These are phyloP conservation scores for Eremochloa ophiuroides DNA, from an alignment of 176 grass and related monocot species.

Conservation along the genomic window DNA sequence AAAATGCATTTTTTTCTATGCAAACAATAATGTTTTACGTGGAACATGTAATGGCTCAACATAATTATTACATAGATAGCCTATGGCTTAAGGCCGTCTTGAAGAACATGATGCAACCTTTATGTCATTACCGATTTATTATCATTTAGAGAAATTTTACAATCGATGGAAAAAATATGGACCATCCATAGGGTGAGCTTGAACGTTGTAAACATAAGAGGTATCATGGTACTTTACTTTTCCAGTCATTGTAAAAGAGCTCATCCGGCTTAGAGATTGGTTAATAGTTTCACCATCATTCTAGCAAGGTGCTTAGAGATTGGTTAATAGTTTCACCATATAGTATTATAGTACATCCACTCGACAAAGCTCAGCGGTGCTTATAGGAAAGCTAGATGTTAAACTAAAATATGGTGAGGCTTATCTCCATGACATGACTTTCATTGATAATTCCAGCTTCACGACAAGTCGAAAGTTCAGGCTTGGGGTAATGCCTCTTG, in stretches of 20 bases:
- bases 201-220: no score
- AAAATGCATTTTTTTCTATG: neutral
- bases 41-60: neutral
- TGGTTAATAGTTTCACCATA: no score
- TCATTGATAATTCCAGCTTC: slow-evolving; percentile 55
- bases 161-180: no score
- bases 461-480: slow-evolving; percentile 36
- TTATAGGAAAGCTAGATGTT: slow-evolving; percentile 28
- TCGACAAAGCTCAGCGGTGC: slow-evolving; percentile 32
- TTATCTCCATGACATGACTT: neutral
- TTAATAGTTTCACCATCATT: no score
- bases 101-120: neutral
- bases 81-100: neutral
- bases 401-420: slow-evolving; percentile 32
- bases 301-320: no score
- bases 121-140: no score
- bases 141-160: no score
- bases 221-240: no score
- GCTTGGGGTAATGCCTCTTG: slow-evolving; percentile 39
- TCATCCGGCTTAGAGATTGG: no score
- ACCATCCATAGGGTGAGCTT: no score
- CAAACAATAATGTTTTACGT: neutral
- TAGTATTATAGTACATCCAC: slow-evolving; percentile 27
- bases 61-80: neutral
- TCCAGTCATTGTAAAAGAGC: no score